Percentiles rank a stretch among this genome's conserved stretches.
Evolutionary conservation across 129 eudicot genomes (phyloP).

Genomic region (Glebionis coronaria): DNA sequence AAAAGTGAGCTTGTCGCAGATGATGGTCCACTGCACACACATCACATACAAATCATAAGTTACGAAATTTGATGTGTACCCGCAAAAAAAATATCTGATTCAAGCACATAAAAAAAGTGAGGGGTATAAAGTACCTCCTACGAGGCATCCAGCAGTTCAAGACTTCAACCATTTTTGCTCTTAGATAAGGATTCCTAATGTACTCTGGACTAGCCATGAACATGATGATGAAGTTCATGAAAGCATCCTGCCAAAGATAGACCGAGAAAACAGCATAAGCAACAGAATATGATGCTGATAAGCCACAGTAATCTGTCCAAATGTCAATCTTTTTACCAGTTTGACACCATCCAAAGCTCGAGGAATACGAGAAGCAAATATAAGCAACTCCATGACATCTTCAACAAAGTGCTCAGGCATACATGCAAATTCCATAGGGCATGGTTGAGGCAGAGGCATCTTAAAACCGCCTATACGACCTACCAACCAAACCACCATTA

Average conservation of each 20-base stretch:
- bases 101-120: background rate
- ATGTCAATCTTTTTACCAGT: conserved; percentile 46
- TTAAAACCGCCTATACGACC: conserved; percentile 82
- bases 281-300: background rate
- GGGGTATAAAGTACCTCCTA: conserved; percentile 45
- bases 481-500: conserved; percentile 91
- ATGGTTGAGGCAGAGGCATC: conserved; percentile 78
- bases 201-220: conserved; percentile 99
- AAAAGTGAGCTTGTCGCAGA: conserved; percentile 70
- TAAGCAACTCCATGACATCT: conserved; percentile 93
- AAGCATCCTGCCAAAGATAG: conserved; percentile 69
- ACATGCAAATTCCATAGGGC: conserved; percentile 88
- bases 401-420: conserved; percentile 98
- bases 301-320: background rate
- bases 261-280: background rate
- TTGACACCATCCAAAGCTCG: conserved; percentile 85
- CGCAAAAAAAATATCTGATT: background rate
- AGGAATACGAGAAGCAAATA: conserved; percentile 90
- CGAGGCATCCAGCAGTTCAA: conserved; percentile 99
- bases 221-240: conserved; percentile 97
- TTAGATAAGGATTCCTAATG: conserved; percentile 85
- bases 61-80: background rate
- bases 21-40: conserved; percentile 64
- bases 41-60: conserved; percentile 16
- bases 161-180: conserved; percentile 99